A percentile compares a stretch with the other conserved stretches of the same genome.
Conservation (phyloP, 169 alveolate genomes). For the Eimeria sp. region DNA sequence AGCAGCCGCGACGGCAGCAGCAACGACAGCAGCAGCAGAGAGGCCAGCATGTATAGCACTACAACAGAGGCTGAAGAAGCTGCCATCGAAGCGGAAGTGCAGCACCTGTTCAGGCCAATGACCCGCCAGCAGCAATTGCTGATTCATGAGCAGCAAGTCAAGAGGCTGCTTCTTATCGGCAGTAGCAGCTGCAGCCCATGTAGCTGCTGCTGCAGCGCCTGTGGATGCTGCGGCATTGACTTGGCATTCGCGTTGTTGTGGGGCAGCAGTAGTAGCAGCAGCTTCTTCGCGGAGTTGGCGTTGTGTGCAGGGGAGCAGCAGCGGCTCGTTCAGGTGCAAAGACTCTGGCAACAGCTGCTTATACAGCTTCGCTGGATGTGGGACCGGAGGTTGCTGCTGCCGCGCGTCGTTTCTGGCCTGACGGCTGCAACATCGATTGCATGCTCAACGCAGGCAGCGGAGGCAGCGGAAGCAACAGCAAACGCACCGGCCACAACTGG, state of each 20-base stretch:
- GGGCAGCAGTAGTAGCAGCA: slow-evolving; percentile 66
- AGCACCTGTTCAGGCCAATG: slow-evolving; percentile 67
- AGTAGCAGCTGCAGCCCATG: background rate
- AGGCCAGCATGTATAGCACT: background rate
- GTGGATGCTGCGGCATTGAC: slow-evolving; percentile 65
- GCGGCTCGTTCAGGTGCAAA: slow-evolving; percentile 17
- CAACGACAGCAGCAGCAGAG: slow-evolving; percentile 11
- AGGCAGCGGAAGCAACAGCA: background rate
- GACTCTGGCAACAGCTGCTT: slow-evolving; percentile 34
- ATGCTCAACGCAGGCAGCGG: slow-evolving; percentile 5
- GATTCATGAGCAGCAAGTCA: slow-evolving; percentile 63
- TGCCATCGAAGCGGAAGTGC: background rate
- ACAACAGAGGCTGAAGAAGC: background rate
- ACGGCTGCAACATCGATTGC: slow-evolving; percentile 39
- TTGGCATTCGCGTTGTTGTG: slow-evolving; percentile 49
- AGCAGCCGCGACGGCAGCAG: slow-evolving; percentile 30
- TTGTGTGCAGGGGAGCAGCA: slow-evolving; percentile 57
- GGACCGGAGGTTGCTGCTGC: slow-evolving; percentile 49
- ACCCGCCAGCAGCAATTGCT: slow-evolving; percentile 65
- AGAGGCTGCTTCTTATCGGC: slow-evolving; percentile 41
- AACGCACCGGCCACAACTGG: background rate
- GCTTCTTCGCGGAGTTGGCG: slow-evolving; percentile 54
- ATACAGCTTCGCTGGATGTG: slow-evolving; percentile 50
- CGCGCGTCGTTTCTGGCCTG: slow-evolving; percentile 61
- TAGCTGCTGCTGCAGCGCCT: slow-evolving; percentile 69